Percentiles rank a stretch among this genome's conserved stretches.
Conservation (phyloP, 164 flowering plant species). For the Stephania cephalantha region DNA sequence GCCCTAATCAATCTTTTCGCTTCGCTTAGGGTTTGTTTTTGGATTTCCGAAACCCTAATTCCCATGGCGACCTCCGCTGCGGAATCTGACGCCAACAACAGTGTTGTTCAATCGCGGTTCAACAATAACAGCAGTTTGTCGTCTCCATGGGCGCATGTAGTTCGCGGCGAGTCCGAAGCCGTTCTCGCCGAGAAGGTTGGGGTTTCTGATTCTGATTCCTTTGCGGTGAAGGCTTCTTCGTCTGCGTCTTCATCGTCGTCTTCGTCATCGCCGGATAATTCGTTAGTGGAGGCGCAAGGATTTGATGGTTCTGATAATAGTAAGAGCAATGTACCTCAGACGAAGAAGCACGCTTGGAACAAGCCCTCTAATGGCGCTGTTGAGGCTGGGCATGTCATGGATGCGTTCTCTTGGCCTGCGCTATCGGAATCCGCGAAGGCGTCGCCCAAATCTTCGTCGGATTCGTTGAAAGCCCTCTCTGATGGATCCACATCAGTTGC, state of each 20-base stretch:
- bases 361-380: conserved; percentile 44
- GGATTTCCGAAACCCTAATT: conserved; percentile 1
- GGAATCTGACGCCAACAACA: conserved; percentile 5
- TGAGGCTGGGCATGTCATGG: conserved; percentile 47
- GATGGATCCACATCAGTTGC: conserved; percentile 39
- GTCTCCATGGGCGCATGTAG: conserved; percentile 25
- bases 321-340: conserved; percentile 28
- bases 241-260: not conserved
- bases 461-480: conserved; percentile 27
- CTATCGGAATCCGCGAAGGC: conserved; percentile 54
- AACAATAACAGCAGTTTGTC: not conserved
- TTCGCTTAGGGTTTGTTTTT: not conserved
- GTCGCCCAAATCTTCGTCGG: conserved; percentile 42
- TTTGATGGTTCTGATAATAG: conserved; percentile 23
- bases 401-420: conserved; percentile 67
- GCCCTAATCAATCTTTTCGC: not conserved
- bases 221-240: conserved; percentile 6
- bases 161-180: conserved; percentile 26
- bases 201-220: not conserved
- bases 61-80: conserved; percentile 13
- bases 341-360: conserved; percentile 72
- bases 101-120: conserved; percentile 14
- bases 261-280: conserved; percentile 20
- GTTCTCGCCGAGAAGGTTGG: conserved; percentile 14
- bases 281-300: conserved; percentile 11